phyloP scores from a whole-genome alignment of 2,329 filamentous ascomycete species.

The Aspergillus felis region DNA sequence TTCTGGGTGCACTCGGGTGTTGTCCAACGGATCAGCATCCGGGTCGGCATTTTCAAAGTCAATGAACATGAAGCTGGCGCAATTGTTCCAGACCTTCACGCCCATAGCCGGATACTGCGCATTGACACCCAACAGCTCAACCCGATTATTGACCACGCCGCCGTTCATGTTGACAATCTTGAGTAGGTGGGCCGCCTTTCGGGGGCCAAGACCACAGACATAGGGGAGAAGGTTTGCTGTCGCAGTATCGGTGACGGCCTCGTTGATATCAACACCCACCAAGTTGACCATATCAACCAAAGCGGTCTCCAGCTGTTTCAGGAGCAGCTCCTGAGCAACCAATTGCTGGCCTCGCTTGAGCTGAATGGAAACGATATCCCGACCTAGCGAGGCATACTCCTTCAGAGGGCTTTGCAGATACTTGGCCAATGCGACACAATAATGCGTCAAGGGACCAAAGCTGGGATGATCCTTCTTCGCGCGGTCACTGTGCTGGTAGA shows the following conservation, averaged over 20 bases:
- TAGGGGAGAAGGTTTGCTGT: conserved; percentile 86
- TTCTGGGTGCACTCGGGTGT: conserved; percentile 94
- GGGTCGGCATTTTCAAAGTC: conserved; percentile 79
- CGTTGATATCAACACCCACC: conserved; percentile 91
- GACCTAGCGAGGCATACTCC: conserved; percentile 89
- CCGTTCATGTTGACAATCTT: conserved; percentile 92
- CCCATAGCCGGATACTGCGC: conserved; percentile 80
- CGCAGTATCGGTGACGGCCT: conserved; percentile 76
- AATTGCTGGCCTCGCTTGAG: conserved; percentile 90
- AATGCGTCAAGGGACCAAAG: conserved; percentile 72
- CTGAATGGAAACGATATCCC: conserved; percentile 77
- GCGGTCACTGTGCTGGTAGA: conserved; percentile 87
- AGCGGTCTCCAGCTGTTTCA: conserved; percentile 85
- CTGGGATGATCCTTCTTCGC: conserved; percentile 77
- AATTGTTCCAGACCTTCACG: conserved; percentile 91
- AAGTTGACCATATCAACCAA: conserved; percentile 99
- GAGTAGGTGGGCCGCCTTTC: conserved; percentile 79
- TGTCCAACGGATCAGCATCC: conserved; percentile 87
- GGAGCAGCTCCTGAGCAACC: conserved; percentile 79
- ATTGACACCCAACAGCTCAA: conserved; percentile 83
- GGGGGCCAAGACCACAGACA: conserved; percentile 82
- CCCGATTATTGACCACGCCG: conserved; percentile 75
- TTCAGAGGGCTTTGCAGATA: conserved; percentile 96
- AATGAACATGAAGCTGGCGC: conserved; percentile 90
- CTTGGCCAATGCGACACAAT: conserved; percentile 82